Percentiles rank a stretch among this genome's conserved stretches.
Evolutionary conservation across 192 early-diverging fungal species (phyloP).

Genomic region (Geosiphon pyriformis): DNA sequence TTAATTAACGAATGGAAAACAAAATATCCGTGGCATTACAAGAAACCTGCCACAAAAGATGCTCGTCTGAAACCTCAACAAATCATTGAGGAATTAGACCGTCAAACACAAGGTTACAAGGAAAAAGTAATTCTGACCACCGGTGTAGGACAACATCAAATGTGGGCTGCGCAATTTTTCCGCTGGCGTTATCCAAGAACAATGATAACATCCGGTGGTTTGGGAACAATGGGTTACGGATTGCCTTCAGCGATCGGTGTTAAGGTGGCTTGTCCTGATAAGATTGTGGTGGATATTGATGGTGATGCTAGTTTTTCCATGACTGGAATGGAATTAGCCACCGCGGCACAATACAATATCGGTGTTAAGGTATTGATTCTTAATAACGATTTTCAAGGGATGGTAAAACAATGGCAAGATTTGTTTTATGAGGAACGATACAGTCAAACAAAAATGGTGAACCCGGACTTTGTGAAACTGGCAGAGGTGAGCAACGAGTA

Average conservation of each 20-base stretch:
- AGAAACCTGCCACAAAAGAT: conserved; percentile 53
- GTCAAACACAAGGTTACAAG: conserved; percentile 76
- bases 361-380: conserved; percentile 93
- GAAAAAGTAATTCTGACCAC: conserved; percentile 93
- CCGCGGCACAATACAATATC: conserved; percentile 96
- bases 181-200: conserved; percentile 86
- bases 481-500: conserved; percentile 56
- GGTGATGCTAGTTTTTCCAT: conserved; percentile 98
- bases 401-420: conserved; percentile 94
- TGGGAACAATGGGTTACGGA: conserved; percentile 99
- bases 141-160: conserved; percentile 98
- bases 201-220: conserved; percentile 91
- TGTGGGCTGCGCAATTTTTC: conserved; percentile 98
- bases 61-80: conserved; percentile 85
- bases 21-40: conserved; percentile 86
- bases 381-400: conserved; percentile 99
- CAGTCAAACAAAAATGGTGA: conserved; percentile 89
- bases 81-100: conserved; percentile 87
- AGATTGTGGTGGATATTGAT: conserved; percentile 97
- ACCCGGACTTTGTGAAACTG: conserved; percentile 98
- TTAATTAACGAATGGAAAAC: conserved; percentile 81
- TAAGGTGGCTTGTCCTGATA: conserved; percentile 89
- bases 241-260: conserved; percentile 95
- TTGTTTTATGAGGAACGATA: conserved; percentile 97
- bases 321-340: conserved; percentile 98